phyloP scores from a whole-genome alignment of 345 rosid genomes.

The Heritiera fomes region DNA sequence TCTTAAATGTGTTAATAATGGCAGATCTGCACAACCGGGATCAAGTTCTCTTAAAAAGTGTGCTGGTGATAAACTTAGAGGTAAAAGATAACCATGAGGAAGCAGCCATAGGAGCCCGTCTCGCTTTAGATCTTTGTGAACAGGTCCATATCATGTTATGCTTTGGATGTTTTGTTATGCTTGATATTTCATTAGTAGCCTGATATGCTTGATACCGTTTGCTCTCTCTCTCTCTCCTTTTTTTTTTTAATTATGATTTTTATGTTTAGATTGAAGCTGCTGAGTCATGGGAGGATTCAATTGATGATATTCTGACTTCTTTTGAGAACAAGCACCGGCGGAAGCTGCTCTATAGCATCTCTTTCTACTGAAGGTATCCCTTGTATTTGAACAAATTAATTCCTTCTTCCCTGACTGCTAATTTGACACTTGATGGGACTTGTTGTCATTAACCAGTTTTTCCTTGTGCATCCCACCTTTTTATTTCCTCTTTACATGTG shows the following conservation, averaged over 20 bases:
- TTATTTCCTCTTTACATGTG: not conserved
- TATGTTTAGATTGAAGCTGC: constrained; percentile 66
- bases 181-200: not conserved
- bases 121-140: constrained; percentile 82
- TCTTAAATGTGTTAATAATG: not conserved
- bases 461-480: not conserved
- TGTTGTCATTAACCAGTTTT: constrained; percentile 4
- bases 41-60: constrained; percentile 63
- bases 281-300: constrained; percentile 84
- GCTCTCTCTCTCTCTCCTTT: too few relatives aligned
- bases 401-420: not conserved
- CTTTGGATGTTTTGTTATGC: not conserved
- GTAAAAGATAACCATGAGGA: constrained; percentile 98
- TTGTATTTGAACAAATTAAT: not conserved
- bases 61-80: constrained; percentile 87
- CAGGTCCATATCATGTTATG: constrained; percentile 47
- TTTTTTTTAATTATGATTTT: not conserved
- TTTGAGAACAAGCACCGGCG: constrained; percentile 79
- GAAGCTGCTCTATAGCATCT: constrained; percentile 70
- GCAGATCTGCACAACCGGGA: constrained; percentile 89
- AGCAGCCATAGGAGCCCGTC: constrained; percentile 89
- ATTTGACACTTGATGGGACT: not conserved
- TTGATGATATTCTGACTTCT: constrained; percentile 67
- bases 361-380: constrained; percentile 62
- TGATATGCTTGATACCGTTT: not conserved